phyloP scores from a whole-genome alignment of 805 yeast genomes.

The Yarrowia sp. region DNA sequence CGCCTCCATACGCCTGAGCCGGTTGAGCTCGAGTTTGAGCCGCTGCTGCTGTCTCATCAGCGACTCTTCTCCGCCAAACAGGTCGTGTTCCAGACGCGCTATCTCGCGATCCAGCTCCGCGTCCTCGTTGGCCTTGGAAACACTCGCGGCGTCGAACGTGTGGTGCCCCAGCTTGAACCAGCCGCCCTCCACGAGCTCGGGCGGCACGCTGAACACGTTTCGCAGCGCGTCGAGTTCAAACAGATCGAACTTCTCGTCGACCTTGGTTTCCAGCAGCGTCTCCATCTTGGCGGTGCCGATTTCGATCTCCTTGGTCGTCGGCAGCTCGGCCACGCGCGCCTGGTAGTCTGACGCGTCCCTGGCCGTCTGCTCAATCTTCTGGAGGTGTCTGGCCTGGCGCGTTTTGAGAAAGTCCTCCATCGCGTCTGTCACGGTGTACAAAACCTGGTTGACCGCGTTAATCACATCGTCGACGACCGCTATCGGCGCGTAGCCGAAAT shows the following conservation, averaged over 20 bases:
- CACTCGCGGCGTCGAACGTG: conserved; percentile 32
- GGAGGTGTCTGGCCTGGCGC: conserved; percentile 37
- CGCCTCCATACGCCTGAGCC: not conserved
- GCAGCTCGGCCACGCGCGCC: not conserved
- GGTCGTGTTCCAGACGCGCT: conserved; percentile 29
- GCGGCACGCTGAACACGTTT: conserved; percentile 71
- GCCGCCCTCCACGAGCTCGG: conserved; percentile 60
- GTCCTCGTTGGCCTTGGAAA: not conserved
- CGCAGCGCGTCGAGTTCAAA: conserved; percentile 78
- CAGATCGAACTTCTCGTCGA: conserved; percentile 81
- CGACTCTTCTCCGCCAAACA: conserved; percentile 25
- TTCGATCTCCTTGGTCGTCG: conserved; percentile 51
- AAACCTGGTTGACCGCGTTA: conserved; percentile 78
- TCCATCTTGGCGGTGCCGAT: conserved; percentile 81
- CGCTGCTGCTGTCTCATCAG: conserved; percentile 12
- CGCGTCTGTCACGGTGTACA: conserved; percentile 78
- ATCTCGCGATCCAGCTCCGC: conserved; percentile 30
- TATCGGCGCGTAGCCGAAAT: conserved; percentile 79
- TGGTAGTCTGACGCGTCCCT: conserved; percentile 29
- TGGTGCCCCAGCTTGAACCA: conserved; percentile 70
- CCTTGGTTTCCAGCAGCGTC: conserved; percentile 66
- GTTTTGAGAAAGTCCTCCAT: conserved; percentile 62
- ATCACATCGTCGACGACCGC: conserved; percentile 82
- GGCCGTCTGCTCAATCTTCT: conserved; percentile 30
- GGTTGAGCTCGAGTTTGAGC: not conserved